These are phyloP conservation scores for Narthecium ossifragum DNA, from an alignment of 106 monocot species.

Conservation along the genomic window DNA sequence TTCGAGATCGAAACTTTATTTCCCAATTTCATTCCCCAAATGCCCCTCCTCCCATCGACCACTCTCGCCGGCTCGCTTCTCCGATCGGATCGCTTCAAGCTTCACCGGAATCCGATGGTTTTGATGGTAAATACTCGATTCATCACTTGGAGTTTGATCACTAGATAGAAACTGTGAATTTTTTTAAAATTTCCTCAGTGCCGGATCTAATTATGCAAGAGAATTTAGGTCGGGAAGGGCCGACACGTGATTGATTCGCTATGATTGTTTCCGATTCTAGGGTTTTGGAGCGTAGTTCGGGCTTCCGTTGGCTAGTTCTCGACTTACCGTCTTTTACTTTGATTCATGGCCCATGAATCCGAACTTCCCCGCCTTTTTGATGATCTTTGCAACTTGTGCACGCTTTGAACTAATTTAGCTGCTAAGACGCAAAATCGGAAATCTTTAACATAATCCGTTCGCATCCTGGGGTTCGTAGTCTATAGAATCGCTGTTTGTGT, in stretches of 20 bases:
- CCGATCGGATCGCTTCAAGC: neutral
- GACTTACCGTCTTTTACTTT: too few relatives aligned
- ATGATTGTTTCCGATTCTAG: neutral
- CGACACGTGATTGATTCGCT: too few relatives aligned
- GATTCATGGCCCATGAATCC: too few relatives aligned
- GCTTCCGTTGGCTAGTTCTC: neutral
- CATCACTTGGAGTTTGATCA: neutral
- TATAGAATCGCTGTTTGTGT: too few relatives aligned
- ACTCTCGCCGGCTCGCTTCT: neutral
- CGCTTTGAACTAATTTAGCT: neutral
- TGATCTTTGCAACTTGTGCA: neutral
- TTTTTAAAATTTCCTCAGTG: neutral
- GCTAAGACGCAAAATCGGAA: neutral
- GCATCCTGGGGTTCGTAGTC: neutral
- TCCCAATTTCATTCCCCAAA: slow-evolving; percentile 5
- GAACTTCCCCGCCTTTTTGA: too few relatives aligned
- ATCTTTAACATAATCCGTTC: neutral
- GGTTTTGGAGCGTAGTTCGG: neutral
- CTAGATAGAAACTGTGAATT: neutral
- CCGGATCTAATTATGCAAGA: too few relatives aligned
- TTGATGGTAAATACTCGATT: neutral
- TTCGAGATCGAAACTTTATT: neutral
- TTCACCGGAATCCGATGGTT: neutral
- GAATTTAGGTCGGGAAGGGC: too few relatives aligned
- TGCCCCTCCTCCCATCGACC: slow-evolving; percentile 2